phyloP scores from a whole-genome alignment of 768 basidiomycete genomes.

The Hericium rajendrae region DNA sequence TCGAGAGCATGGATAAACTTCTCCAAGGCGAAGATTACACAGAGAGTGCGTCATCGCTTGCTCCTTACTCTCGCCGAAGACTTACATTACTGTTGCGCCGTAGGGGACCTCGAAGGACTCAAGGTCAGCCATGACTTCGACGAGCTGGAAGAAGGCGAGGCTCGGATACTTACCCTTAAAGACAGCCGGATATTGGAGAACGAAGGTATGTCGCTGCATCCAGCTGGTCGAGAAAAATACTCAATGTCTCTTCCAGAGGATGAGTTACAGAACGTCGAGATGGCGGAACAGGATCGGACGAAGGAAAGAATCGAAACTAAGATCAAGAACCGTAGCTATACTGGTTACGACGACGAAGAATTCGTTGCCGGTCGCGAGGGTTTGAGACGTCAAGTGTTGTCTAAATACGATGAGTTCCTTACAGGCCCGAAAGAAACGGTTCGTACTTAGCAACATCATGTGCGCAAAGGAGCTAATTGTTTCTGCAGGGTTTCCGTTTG shows the following conservation, averaged over 20 bases:
- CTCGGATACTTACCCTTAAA: constrained; percentile 92
- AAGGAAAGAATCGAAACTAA: constrained; percentile 78
- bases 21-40: constrained; percentile 66
- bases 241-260: constrained; percentile 56
- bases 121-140: constrained; percentile 96
- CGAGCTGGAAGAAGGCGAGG: constrained; percentile 87
- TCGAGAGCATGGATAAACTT: constrained; percentile 76
- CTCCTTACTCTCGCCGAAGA: not conserved
- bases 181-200: constrained; percentile 92
- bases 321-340: constrained; percentile 83
- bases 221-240: constrained; percentile 4
- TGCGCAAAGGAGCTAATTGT: not conserved
- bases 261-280: constrained; percentile 90
- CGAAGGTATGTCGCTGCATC: constrained; percentile 50
- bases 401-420: constrained; percentile 91
- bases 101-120: constrained; percentile 85
- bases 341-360: constrained; percentile 95
- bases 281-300: constrained; percentile 80
- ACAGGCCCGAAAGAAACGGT: constrained; percentile 67
- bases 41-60: constrained; percentile 55
- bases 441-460: constrained; percentile 13
- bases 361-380: constrained; percentile 67
- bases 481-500: constrained; percentile 72
- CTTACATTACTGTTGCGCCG: constrained; percentile 3
- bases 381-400: constrained; percentile 73